Evolutionary conservation across 208 protist species (phyloP).

Genomic region (Trichomonas gallinae): DNA sequence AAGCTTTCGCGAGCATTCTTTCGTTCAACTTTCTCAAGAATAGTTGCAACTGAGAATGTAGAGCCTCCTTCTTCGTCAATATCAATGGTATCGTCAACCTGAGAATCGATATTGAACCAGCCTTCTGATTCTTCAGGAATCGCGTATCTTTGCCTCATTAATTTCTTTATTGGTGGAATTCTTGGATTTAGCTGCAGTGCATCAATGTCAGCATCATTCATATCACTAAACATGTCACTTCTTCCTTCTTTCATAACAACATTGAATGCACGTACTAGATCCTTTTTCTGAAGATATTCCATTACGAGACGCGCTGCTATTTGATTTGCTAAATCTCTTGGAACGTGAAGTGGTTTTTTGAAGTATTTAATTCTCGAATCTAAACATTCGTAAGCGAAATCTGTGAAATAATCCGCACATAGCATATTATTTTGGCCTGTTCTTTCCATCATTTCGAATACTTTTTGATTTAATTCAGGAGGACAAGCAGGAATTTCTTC

Average conservation of each 20-base stretch:
- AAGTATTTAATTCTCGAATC: background rate
- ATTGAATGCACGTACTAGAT: background rate
- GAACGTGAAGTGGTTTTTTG: background rate
- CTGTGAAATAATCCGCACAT: background rate
- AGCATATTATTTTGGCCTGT: background rate
- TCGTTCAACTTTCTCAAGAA: background rate
- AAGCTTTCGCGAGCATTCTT: background rate
- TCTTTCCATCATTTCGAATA: background rate
- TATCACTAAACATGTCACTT: background rate
- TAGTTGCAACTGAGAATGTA: background rate
- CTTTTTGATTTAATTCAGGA: background rate
- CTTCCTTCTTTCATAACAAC: background rate
- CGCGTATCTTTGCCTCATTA: background rate
- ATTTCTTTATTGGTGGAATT: background rate
- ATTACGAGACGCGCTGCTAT: background rate
- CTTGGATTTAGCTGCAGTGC: background rate
- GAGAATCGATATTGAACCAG: background rate
- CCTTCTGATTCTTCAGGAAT: background rate
- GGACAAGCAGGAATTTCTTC: background rate
- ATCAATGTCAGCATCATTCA: background rate
- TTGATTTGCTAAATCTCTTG: background rate
- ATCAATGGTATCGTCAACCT: background rate
- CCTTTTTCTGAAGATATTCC: background rate
- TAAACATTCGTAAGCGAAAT: background rate
- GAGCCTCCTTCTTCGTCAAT: background rate